Evolutionary conservation across 2,329 filamentous ascomycete genomes (phyloP), one percentile per base, ranked within the genome.

Genomic region (Trichoderma endophyticum): DNA sequence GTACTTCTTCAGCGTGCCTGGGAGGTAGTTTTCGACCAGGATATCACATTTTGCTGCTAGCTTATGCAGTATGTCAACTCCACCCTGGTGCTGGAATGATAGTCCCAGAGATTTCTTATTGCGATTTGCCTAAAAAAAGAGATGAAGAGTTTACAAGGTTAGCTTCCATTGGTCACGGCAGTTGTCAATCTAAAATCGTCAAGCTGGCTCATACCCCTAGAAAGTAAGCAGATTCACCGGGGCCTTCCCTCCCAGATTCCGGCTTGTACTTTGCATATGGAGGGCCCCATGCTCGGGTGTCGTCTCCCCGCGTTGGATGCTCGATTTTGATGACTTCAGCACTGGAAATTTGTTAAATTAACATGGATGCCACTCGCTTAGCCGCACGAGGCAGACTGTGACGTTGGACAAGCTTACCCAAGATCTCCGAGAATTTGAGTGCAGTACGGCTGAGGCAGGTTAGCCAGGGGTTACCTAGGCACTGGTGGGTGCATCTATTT

Each of bases 301-400:
- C 96, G 80, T 99, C 96, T 48, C 93, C 96, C 71, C 93, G 88
- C 6, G 90, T 90, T 4, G 96, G 96, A 81, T 99, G 96, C 82
- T 99, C 96, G 73, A 99, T 89, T 82, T 99, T 99, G 83, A 99
- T 97, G 36, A 99, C 91, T 81, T 99, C 95, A 75, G 96, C 96
- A 75, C 94, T 97, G 69, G 24, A 32, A 28, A 21, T 57, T 21
- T 4, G 36, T 48, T 48, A 14, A 72, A 63, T 61, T 48, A 59
- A 18, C 54, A n/a, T 51, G 30, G 6, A 43, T 43, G 39, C 39
- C 39, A 43, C 8, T n/a, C 7, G 36, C 15, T 30, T 65, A 18
- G 15, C 21, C 32, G 39, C 12, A 12, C 34, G 11, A 32, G 26
- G 26, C 12, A 56, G 15, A 54, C 26, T 34, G 24, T n/a, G 32